phyloP scores from a whole-genome alignment of 495 filamentous ascomycete genomes.

The Physcia stellaris region DNA sequence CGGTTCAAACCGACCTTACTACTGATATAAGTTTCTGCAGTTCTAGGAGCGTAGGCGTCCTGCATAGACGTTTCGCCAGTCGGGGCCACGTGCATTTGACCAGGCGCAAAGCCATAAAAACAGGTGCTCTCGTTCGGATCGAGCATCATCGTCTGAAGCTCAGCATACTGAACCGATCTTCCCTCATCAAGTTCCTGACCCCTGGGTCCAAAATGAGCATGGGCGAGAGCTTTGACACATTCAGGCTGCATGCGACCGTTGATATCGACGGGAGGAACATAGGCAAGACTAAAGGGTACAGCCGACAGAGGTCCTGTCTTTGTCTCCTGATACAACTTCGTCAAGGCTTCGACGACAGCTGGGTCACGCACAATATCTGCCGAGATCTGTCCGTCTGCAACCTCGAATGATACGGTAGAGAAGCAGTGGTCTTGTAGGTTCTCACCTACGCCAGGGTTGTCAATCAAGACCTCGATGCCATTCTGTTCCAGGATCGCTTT shows the following conservation, averaged over 20 bases:
- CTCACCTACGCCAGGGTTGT: conserved; percentile 29
- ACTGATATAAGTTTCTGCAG: conserved; percentile 4
- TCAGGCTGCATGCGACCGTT: not conserved
- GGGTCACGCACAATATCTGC: conserved; percentile 2
- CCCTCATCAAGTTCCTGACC: too few species aligned
- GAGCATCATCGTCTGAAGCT: not conserved
- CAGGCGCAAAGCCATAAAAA: not conserved
- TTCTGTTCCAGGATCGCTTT: conserved; percentile 17
- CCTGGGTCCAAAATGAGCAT: not conserved
- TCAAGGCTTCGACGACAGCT: not conserved
- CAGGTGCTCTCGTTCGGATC: not conserved
- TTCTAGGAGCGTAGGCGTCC: not conserved
- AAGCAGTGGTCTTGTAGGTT: conserved; percentile 34
- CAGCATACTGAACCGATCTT: not conserved
- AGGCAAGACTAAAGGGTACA: not conserved
- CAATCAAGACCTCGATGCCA: conserved; percentile 23
- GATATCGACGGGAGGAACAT: not conserved
- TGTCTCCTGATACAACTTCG: conserved; percentile 1
- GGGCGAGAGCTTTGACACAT: conserved; percentile 1
- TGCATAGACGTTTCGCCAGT: not conserved
- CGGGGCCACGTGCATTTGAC: not conserved
- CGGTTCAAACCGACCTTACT: conserved; percentile 11
- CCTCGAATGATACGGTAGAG: conserved; percentile 1
- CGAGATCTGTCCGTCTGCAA: conserved; percentile 5
- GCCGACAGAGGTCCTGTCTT: conserved; percentile 7